Evolutionary conservation across 768 basidiomycete species (phyloP), one percentile per base, ranked within the genome.

Genomic region (Leucocoprinus birnbaumii): DNA sequence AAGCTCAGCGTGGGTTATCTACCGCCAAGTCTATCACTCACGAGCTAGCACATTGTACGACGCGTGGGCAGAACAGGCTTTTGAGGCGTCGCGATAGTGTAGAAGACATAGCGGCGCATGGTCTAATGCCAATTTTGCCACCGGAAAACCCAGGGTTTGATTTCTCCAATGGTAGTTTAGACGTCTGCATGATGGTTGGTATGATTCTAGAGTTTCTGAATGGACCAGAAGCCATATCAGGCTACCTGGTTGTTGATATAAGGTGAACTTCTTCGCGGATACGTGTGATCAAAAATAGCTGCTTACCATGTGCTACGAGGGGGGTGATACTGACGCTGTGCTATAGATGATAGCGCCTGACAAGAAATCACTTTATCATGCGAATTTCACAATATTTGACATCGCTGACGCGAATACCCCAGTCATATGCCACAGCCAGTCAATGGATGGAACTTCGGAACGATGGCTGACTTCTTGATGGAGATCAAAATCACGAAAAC

Each of bases 21-120:
- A 35, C 27, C 18, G 21, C n/a, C 22, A 31, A 43, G 51, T 24
- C 14, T n/a, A 46, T 14, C 14, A 24, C n/a, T 18, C 44, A 38
- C 37, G 22, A 25, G 31, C 14, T 35, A 16, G 18, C 13, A 21
- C 16, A 26, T 19, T 19, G 19, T 37, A 24, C 18, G 24, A 46
- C 24, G 44, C 44, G 21, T 40, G 52, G 31, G 13, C 9, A 10
- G 26, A 2, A 53, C 26, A 38, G 34, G 37, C 24, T 16, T 13
- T 9, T 25, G 10, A 38, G 31, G 16, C 26, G 24, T 14, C 42
- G 38, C 21, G 40, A 52, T 8, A 44, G 31, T 42, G 25, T 21
- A 55, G 53, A 48, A 55, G 48, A 21, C 41, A 25, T 43, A 41
- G 34, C 8, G 26, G 13, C 54, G 54, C 54, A 55, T 55, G 54